phyloP scores from a whole-genome alignment of 768 basidiomycete species.

The Collybia mongolica region DNA sequence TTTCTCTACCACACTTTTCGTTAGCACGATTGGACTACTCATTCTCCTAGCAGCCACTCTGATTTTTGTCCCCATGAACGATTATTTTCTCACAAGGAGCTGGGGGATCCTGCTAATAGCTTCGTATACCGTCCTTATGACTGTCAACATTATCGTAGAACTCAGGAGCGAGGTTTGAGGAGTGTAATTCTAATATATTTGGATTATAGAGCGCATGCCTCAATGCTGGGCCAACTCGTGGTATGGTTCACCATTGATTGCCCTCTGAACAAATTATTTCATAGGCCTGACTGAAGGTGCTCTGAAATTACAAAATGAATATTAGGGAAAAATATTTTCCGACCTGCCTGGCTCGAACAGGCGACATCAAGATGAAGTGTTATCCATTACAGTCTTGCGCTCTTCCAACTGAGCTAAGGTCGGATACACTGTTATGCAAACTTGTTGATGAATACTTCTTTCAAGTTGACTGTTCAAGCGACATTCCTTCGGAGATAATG shows the following conservation, averaged over 20 bases:
- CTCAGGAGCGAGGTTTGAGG: slow-evolving; percentile 31
- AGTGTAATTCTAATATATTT: background rate
- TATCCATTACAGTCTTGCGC: slow-evolving; percentile 42
- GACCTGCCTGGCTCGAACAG: slow-evolving; percentile 64
- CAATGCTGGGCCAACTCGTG: too few relatives aligned
- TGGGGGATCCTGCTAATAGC: slow-evolving; percentile 84
- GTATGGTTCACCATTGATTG: too few relatives aligned
- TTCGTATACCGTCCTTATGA: slow-evolving; percentile 77
- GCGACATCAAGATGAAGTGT: slow-evolving; percentile 48
- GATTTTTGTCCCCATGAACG: slow-evolving; percentile 82
- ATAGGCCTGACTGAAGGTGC: too few relatives aligned
- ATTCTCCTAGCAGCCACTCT: slow-evolving; percentile 71
- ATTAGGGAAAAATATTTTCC: too few relatives aligned
- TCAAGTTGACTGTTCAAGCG: too few relatives aligned
- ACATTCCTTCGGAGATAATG: too few relatives aligned
- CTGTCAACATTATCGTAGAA: slow-evolving; percentile 78
- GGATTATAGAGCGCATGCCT: background rate
- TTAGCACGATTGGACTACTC: slow-evolving; percentile 83
- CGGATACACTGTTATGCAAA: slow-evolving; percentile 9
- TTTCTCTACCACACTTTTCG: slow-evolving; percentile 81
- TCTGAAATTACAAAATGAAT: too few relatives aligned
- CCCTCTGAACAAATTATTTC: too few relatives aligned
- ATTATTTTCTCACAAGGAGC: slow-evolving; percentile 70
- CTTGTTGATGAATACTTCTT: too few relatives aligned
- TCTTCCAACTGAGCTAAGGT: slow-evolving; percentile 49